A percentile compares a stretch with the other conserved stretches of the same genome.
Evolutionary conservation across 2,329 filamentous ascomycete species (phyloP).

Genomic region (Xylaria sp.): DNA sequence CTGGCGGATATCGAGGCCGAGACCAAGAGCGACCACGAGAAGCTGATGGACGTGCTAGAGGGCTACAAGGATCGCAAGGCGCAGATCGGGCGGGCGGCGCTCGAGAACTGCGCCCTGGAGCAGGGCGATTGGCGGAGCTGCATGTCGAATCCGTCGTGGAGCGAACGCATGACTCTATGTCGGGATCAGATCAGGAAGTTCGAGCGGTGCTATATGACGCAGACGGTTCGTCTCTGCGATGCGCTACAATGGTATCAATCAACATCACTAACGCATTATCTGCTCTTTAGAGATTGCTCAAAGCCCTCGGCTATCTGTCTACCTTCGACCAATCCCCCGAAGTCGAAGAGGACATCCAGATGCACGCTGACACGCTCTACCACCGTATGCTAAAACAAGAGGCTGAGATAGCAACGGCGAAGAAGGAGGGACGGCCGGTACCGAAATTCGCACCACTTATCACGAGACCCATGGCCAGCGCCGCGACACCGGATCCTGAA

Average conservation of each 20-base stretch:
- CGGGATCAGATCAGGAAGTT: constrained; percentile 79
- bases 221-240: constrained; percentile 68
- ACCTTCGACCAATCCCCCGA: constrained; percentile 71
- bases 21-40: constrained; percentile 80
- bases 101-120: constrained; percentile 93
- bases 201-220: constrained; percentile 88
- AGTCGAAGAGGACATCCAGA: constrained; percentile 89
- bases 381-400: constrained; percentile 89
- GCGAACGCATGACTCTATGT: constrained; percentile 82
- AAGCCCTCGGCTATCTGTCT: constrained; percentile 87
- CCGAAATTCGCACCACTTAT: constrained; percentile 71
- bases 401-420: constrained; percentile 74
- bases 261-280: constrained; percentile 15
- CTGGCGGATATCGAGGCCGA: constrained; percentile 75
- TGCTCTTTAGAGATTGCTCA: constrained; percentile 76
- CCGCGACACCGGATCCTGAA: constrained; percentile 36
- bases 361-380: constrained; percentile 93
- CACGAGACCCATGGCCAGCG: constrained; percentile 47
- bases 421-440: constrained; percentile 66
- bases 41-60: constrained; percentile 81
- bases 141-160: constrained; percentile 77
- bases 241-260: too few species aligned
- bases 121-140: constrained; percentile 86
- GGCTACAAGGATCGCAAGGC: constrained; percentile 85
- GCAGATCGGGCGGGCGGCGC: constrained; percentile 80